phyloP scores from a whole-genome alignment of 2,329 filamentous ascomycete species.

The Hypoxylon sp. region DNA sequence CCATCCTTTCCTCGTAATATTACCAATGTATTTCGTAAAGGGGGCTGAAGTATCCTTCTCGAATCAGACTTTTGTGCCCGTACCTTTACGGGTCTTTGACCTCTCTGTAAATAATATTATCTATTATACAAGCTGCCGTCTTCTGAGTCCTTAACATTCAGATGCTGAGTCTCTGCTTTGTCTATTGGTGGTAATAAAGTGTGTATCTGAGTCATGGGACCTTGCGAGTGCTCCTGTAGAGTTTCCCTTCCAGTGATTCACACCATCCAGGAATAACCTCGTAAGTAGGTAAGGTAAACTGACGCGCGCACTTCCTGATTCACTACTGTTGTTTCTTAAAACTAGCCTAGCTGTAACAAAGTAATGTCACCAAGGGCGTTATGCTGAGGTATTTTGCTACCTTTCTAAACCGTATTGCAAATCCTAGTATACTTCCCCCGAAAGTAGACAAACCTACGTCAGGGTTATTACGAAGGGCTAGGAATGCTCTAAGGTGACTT shows the following conservation, averaged over 20 bases:
- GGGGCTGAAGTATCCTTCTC: not conserved
- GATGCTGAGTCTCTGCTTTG: not conserved
- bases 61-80: not conserved
- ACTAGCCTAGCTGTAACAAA: not conserved
- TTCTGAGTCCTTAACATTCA: not conserved
- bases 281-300: not conserved
- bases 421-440: not conserved
- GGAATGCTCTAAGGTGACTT: not conserved
- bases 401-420: not conserved
- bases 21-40: not conserved
- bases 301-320: not conserved
- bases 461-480: not conserved
- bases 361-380: not conserved
- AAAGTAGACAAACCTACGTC: not conserved
- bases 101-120: not conserved
- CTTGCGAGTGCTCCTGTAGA: not conserved
- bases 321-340: not conserved
- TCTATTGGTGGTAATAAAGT: not conserved
- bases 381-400: not conserved
- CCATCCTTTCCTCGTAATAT: not conserved
- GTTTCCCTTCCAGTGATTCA: not conserved
- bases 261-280: too few species aligned
- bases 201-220: not conserved
- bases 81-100: not conserved
- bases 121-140: not conserved